A percentile compares a stretch with the other conserved stretches of the same genome.
phyloP scores from a whole-genome alignment of 2,329 filamentous ascomycete species.

The Diplodia seriata region DNA sequence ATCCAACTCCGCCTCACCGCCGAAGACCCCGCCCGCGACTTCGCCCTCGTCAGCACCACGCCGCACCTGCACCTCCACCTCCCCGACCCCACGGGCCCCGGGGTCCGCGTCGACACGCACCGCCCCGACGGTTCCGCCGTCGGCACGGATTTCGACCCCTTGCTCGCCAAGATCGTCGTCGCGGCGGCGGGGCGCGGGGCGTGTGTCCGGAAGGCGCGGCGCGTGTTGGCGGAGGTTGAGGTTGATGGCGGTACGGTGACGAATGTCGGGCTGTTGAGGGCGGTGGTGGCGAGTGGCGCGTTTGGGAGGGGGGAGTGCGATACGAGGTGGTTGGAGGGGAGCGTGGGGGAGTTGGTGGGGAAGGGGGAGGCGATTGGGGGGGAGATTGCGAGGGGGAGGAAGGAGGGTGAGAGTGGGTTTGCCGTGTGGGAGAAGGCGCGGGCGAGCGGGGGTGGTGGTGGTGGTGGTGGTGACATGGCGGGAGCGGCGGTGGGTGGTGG shows the following conservation, averaged over 20 bases:
- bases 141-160: constrained; percentile 64
- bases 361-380: constrained; percentile 40
- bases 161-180: constrained; percentile 66
- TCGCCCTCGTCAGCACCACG: constrained; percentile 64
- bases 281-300: constrained; percentile 59
- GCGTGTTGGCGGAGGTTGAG: constrained; percentile 62
- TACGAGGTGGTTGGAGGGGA: constrained; percentile 64
- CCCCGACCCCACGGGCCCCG: constrained; percentile 61
- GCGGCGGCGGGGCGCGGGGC: constrained; percentile 62
- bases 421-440: constrained; percentile 29
- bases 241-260: constrained; percentile 67
- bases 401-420: background rate
- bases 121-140: constrained; percentile 53
- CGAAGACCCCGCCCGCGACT: constrained; percentile 61
- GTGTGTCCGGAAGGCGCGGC: constrained; percentile 59
- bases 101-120: constrained; percentile 64
- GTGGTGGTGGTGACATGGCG: constrained; percentile 19
- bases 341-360: constrained; percentile 53
- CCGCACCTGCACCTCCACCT: constrained; percentile 53
- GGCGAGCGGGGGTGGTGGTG: background rate
- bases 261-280: constrained; percentile 62
- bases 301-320: constrained; percentile 59
- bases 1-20: constrained; percentile 66
- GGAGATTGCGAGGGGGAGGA: constrained; percentile 9
- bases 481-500: constrained; percentile 31